Conservation (phyloP, 1,284 basidiomycete species). For the Leccinum pachyderme region DNA sequence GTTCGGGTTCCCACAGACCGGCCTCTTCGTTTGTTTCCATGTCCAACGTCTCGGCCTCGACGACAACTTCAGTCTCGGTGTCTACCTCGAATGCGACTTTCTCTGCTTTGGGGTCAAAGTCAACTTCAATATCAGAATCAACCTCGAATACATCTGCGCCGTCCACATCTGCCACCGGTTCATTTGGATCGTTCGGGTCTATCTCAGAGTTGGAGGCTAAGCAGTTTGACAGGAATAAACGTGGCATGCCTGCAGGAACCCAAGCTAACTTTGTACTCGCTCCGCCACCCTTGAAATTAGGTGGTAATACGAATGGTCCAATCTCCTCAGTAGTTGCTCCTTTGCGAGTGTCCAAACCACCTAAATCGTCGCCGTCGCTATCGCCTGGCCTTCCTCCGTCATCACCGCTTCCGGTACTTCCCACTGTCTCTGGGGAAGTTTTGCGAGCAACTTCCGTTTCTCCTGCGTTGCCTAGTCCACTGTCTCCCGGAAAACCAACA, state of each 20-base stretch:
- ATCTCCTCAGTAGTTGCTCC: slow-evolving; percentile 22
- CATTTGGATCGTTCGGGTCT: slow-evolving; percentile 23
- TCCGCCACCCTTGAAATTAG: slow-evolving; percentile 25
- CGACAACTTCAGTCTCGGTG: background rate
- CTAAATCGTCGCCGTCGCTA: slow-evolving; percentile 17
- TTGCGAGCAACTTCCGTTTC: slow-evolving; percentile 12
- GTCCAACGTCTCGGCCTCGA: slow-evolving; percentile 2
- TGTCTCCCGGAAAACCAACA: slow-evolving; percentile 10
- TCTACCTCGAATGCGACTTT: slow-evolving; percentile 4
- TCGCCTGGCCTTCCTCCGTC: slow-evolving; percentile 22
- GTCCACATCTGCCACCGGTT: slow-evolving; percentile 8
- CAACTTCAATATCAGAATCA: slow-evolving; percentile 13
- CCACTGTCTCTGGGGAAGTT: slow-evolving; percentile 6
- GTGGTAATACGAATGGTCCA: slow-evolving; percentile 1
- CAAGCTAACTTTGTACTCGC: slow-evolving; percentile 22
- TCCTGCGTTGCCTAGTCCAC: slow-evolving; percentile 17
- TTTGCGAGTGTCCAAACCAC: slow-evolving; percentile 26
- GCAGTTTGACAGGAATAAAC: slow-evolving; percentile 19
- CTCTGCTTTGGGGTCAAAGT: slow-evolving; percentile 13
- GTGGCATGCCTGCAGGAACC: slow-evolving; percentile 1
- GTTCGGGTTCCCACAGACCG: background rate
- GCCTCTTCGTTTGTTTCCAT: slow-evolving; percentile 5
- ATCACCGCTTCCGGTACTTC: slow-evolving; percentile 14
- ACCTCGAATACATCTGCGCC: slow-evolving; percentile 12
- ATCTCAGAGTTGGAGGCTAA: slow-evolving; percentile 26